These are phyloP conservation scores for Rosa persica DNA, from an alignment of 306 rosid genomes.

Conservation along the genomic window DNA sequence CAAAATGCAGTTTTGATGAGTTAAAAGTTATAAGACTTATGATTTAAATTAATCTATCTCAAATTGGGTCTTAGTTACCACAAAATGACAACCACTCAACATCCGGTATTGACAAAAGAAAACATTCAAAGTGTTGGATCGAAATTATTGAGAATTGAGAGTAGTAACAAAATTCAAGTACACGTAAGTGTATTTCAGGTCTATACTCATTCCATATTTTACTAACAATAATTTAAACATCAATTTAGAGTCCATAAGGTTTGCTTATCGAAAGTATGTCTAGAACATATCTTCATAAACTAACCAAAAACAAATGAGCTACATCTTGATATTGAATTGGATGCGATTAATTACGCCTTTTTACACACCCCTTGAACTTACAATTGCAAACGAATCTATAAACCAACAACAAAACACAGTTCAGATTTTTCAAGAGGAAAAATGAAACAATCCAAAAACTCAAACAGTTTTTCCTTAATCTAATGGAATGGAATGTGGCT, in stretches of 20 bases:
- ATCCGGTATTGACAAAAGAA: too few relatives aligned
- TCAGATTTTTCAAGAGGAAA: neutral
- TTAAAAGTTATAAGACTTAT: too few relatives aligned
- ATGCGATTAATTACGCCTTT: neutral
- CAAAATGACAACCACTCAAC: too few relatives aligned
- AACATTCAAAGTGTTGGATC: too few relatives aligned
- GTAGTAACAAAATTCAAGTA: neutral
- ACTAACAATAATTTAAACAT: too few relatives aligned
- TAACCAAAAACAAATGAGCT: neutral
- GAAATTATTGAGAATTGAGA: neutral
- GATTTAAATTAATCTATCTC: too few relatives aligned
- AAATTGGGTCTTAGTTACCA: too few relatives aligned
- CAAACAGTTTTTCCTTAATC: neutral
- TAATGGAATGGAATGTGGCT: slow-evolving; percentile 15
- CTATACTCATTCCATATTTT: too few relatives aligned
- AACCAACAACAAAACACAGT: neutral
- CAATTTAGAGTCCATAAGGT: too few relatives aligned
- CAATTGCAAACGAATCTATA: neutral
- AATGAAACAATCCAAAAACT: neutral
- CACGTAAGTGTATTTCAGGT: too few relatives aligned
- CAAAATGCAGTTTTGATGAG: too few relatives aligned
- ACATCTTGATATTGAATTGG: neutral
- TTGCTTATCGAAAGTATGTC: too few relatives aligned
- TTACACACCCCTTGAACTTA: neutral
- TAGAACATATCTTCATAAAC: neutral